These are phyloP conservation scores for Phytophthora brassicae DNA, from an alignment of 352 stramenopile genomes.

Conservation along the genomic window DNA sequence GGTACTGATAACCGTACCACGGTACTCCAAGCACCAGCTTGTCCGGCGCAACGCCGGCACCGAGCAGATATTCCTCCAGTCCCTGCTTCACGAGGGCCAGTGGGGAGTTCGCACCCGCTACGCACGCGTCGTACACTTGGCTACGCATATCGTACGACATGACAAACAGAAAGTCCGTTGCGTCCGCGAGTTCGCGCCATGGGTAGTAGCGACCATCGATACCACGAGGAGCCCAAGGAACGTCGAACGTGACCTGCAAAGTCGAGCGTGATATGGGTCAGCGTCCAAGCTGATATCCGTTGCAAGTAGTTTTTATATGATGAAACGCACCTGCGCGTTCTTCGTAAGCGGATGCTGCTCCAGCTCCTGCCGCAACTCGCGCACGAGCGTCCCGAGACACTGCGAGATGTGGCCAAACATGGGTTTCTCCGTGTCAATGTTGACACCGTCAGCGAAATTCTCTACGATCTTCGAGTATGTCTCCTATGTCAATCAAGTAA, in stretches of 20 bases:
- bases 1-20: conserved; percentile 92
- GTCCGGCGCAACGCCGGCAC: conserved; percentile 46
- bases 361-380: conserved; percentile 65
- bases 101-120: conserved; percentile 86
- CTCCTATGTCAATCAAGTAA: conserved; percentile 18
- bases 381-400: conserved; percentile 59
- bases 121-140: conserved; percentile 90
- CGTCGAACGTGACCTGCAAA: conserved; percentile 77
- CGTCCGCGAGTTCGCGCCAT: conserved; percentile 65
- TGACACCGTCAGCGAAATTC: conserved; percentile 81
- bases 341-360: conserved; percentile 51
- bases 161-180: conserved; percentile 87
- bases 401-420: conserved; percentile 44
- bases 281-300: not conserved
- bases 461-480: conserved; percentile 61
- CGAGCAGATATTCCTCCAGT: conserved; percentile 73
- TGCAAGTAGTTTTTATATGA: no score
- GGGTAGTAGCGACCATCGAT: conserved; percentile 87
- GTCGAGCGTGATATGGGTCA: conserved; percentile 2
- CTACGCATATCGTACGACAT: conserved; percentile 94
- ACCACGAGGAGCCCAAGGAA: conserved; percentile 72
- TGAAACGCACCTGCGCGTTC: conserved; percentile 54
- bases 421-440: conserved; percentile 81
- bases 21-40: conserved; percentile 91
- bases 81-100: conserved; percentile 70